Conservation (phyloP, 2,329 filamentous ascomycete species). For the Hymenoscyphus salicellus region DNA sequence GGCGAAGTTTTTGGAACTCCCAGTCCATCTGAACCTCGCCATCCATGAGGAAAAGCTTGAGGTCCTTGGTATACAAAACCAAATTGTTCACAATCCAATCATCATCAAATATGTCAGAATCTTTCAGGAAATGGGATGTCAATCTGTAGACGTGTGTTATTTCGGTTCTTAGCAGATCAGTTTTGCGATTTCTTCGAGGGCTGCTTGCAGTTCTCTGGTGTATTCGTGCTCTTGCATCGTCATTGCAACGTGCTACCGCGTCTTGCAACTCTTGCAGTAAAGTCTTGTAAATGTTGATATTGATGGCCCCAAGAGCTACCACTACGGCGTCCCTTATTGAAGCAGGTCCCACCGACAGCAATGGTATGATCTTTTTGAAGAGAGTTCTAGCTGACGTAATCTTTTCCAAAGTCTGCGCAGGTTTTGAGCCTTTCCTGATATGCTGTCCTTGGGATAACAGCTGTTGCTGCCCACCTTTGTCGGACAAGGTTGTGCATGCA, state of each 20-base stretch:
- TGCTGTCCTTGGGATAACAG: conserved; percentile 65
- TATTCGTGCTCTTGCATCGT: conserved; percentile 81
- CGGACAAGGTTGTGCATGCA: conserved; percentile 90
- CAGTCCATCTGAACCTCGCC: conserved; percentile 91
- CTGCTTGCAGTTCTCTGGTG: conserved; percentile 84
- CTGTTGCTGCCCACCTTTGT: conserved; percentile 65
- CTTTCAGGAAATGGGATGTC: conserved; percentile 82
- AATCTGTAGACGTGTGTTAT: conserved; percentile 95
- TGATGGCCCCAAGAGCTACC: conserved; percentile 88
- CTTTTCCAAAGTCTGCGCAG: conserved; percentile 65
- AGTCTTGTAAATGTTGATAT: conserved; percentile 87
- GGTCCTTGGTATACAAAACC: conserved; percentile 82
- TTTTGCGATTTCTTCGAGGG: conserved; percentile 75
- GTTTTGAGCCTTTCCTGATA: conserved; percentile 76
- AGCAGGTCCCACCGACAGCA: conserved; percentile 74
- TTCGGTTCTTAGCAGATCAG: conserved; percentile 84
- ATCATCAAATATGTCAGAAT: conserved; percentile 74
- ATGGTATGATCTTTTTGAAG: conserved; percentile 87
- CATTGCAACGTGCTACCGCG: conserved; percentile 79
- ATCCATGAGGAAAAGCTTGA: conserved; percentile 93
- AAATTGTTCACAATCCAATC: conserved; percentile 90
- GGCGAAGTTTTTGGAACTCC: conserved; percentile 86
- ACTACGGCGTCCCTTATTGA: conserved; percentile 89
- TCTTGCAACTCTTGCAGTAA: conserved; percentile 86
- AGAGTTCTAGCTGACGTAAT: conserved; percentile 84